Evolutionary conservation across 257 asterid genomes (phyloP), one percentile per base, ranked within the genome.

Genomic region (Nicotiana paniculata): DNA sequence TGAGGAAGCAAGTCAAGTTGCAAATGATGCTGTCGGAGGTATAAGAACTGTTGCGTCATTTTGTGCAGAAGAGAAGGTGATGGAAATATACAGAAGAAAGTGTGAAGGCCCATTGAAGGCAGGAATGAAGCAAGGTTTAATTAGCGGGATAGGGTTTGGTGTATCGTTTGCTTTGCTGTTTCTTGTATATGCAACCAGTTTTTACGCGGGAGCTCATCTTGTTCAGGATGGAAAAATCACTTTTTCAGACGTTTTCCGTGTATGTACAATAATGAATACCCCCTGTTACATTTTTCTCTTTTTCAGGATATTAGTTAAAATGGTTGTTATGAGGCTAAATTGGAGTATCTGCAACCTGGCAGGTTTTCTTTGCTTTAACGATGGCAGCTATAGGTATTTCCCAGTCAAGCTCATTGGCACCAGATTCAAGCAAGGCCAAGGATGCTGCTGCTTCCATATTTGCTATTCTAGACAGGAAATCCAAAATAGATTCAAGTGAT

Each of bases 1-100:
- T 70, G 97, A 91, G 86, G 92, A 94, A 82, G 98, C 98, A n/a
- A 93, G 97, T 85, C 97, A 94, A 81, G 92, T 94, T 4, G 97
- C 95, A 16, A 93, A 89, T 80, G 97, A 94, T 55, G 97, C 97
- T 0, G 97, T 93, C 24, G 94, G 95, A 64, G 91, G 94, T 82
- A 93, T 92, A 84, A 82, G 97, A 82, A 94, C 97, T 11, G 90
- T 94, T 32, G 98, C 98, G 43, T 94, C 98, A 69, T 94, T 90
- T 83, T 93, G 98, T 77, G 97, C 98, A 1, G 95, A 94, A 84
- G 97, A 91, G 67, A 93, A 91, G 88, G 92, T 94, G 32, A 92
- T 93, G 95, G 90, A 54, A 28, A 83, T 92, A 85, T 94, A 93
- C 91, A 88, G 84, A 78, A 83, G 53, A 16, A 90, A 90, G 88